phyloP scores from a whole-genome alignment of 768 basidiomycete genomes.

The Lactifluus rugatus region DNA sequence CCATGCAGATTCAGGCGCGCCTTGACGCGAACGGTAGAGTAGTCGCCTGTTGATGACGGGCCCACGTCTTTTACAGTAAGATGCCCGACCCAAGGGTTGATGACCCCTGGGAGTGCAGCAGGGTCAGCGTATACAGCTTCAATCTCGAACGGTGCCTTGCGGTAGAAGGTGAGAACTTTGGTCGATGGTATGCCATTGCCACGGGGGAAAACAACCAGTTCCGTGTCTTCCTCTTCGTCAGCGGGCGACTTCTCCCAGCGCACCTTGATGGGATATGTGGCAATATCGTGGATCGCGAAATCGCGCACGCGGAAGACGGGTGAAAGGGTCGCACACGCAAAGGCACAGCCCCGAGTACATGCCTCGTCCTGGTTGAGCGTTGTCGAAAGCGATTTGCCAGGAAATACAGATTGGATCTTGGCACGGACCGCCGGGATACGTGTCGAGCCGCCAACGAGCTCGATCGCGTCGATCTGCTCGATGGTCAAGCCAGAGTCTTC shows the following conservation, averaged over 20 bases:
- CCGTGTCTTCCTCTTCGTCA: slow-evolving; percentile 83
- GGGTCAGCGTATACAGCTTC: slow-evolving; percentile 80
- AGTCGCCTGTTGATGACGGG: slow-evolving; percentile 56
- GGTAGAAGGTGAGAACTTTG: slow-evolving; percentile 92
- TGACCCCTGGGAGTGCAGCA: slow-evolving; percentile 54
- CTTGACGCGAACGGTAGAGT: slow-evolving; percentile 83
- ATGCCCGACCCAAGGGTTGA: slow-evolving; percentile 79
- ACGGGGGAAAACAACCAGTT: slow-evolving; percentile 81
- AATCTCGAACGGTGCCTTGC: slow-evolving; percentile 80
- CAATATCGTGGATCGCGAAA: slow-evolving; percentile 81
- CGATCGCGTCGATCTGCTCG: slow-evolving; percentile 83
- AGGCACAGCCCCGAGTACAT: slow-evolving; percentile 90
- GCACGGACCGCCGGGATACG: slow-evolving; percentile 89
- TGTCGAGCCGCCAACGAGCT: slow-evolving; percentile 89
- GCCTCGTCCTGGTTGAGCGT: slow-evolving; percentile 99
- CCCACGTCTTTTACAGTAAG: slow-evolving; percentile 80
- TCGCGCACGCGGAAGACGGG: slow-evolving; percentile 98
- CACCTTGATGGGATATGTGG: slow-evolving; percentile 83
- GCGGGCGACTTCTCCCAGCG: slow-evolving; percentile 68
- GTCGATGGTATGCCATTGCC: slow-evolving; percentile 86
- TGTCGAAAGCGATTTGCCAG: slow-evolving; percentile 72
- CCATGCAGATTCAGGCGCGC: slow-evolving; percentile 81
- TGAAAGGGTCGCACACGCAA: slow-evolving; percentile 93
- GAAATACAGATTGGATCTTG: slow-evolving; percentile 76
- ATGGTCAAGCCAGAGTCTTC: slow-evolving; percentile 68